phyloP scores from a whole-genome alignment of 2,329 filamentous ascomycete genomes.

The Polychaeton citri region DNA sequence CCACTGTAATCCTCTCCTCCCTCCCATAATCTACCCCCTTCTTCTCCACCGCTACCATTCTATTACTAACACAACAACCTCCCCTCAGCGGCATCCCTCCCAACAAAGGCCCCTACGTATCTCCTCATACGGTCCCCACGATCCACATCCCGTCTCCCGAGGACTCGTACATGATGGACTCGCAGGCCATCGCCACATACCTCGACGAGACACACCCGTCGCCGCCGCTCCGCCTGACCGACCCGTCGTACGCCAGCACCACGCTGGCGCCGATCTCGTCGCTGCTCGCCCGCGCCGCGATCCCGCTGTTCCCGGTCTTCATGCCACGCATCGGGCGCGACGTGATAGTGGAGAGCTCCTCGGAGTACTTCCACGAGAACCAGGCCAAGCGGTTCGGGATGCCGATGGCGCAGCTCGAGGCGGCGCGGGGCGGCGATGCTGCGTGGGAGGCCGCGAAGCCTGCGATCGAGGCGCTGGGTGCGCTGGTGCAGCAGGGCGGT shows the following conservation, averaged over 20 bases:
- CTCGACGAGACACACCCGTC: constrained; percentile 47
- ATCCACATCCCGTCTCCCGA: constrained; percentile 43
- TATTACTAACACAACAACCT: too few relatives aligned
- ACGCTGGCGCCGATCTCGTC: too few relatives aligned
- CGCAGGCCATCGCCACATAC: constrained; percentile 43
- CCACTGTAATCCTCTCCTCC: too few relatives aligned
- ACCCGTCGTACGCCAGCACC: constrained; percentile 25
- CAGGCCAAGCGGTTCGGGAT: constrained; percentile 38
- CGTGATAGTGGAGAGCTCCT: constrained; percentile 39
- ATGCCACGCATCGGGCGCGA: constrained; percentile 36
- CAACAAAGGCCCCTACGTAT: constrained; percentile 26
- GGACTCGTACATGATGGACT: constrained; percentile 52
- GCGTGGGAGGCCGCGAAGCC: constrained; percentile 36
- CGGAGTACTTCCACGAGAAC: constrained; percentile 43
- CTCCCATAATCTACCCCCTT: too few relatives aligned
- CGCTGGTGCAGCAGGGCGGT: constrained; percentile 42
- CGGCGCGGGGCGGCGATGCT: constrained; percentile 29
- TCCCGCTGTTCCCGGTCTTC: constrained; percentile 28
- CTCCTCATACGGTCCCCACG: constrained; percentile 42
- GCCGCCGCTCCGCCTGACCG: constrained; percentile 41
- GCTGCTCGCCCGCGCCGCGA: constrained; percentile 29
- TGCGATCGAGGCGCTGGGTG: constrained; percentile 21
- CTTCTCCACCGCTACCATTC: too few relatives aligned
- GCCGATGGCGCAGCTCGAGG: constrained; percentile 35
- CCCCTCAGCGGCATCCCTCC: constrained; percentile 36